Evolutionary conservation across 148 eudicot species (phyloP).

Genomic region (Agrostemma githago): DNA sequence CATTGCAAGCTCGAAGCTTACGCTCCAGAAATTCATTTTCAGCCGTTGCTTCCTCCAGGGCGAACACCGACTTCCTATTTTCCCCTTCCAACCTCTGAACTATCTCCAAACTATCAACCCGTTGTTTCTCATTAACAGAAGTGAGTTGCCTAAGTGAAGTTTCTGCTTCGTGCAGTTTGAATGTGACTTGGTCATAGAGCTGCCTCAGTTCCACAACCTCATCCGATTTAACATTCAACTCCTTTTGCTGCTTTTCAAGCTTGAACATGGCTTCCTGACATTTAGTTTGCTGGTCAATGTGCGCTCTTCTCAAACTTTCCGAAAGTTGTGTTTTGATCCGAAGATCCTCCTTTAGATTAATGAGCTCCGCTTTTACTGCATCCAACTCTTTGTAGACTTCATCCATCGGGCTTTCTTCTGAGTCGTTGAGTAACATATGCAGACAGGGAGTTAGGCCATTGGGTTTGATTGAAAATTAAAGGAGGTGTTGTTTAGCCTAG

Average conservation of each 20-base stretch:
- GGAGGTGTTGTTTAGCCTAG: neutral
- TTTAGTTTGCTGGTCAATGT: constrained; percentile 40
- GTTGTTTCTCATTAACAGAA: constrained; percentile 44
- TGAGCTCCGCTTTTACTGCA: constrained; percentile 44
- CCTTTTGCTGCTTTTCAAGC: constrained; percentile 44
- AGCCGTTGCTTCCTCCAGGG: constrained; percentile 53
- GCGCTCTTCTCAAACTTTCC: constrained; percentile 47
- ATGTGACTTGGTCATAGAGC: constrained; percentile 46
- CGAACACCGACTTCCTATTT: constrained; percentile 45
- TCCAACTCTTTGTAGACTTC: constrained; percentile 47
- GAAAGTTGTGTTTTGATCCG: constrained; percentile 42
- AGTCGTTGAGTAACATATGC: constrained; percentile 8
- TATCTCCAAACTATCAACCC: constrained; percentile 43
- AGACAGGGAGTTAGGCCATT: neutral
- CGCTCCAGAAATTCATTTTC: constrained; percentile 35
- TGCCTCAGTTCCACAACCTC: constrained; percentile 43
- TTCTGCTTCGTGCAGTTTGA: constrained; percentile 43
- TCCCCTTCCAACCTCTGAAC: constrained; percentile 50
- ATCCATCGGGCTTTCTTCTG: constrained; percentile 32
- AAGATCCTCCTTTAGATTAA: constrained; percentile 46
- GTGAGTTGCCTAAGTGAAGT: constrained; percentile 39
- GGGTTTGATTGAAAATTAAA: neutral
- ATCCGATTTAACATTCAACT: constrained; percentile 46
- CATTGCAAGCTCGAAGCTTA: constrained; percentile 32
- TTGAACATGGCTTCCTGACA: constrained; percentile 41